Evolutionary conservation across 2,329 filamentous ascomycete species (phyloP), one percentile per base, ranked within the genome.

Genomic region (Paecilomyces formosus): DNA sequence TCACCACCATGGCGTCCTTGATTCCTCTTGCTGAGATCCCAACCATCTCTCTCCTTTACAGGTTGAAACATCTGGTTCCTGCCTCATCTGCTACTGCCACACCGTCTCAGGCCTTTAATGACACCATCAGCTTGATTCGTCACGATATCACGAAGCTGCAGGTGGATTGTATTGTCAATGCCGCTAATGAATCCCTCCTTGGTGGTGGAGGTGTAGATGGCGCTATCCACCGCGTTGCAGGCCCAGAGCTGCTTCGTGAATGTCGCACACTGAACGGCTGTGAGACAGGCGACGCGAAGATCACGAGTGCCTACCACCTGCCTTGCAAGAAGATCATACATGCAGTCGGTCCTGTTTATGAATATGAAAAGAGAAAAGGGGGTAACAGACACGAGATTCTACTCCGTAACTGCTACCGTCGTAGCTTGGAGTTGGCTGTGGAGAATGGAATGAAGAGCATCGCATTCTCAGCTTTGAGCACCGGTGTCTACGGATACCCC

Each of bases 151-250:
- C 92, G 13, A 85, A 80, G 13, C 83, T 97, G 3, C 72, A 81
- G 31, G 82, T 92, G 53, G 90, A 92, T 68, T 88, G 88, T 63
- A 94, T 97, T 65, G 92, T 97, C 72, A 97, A 97, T 72, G 93
- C 94, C 0, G 93, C 94, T 52, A 97, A 97, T 73, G 76, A 75
- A 9, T 82, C 81, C 1, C 84, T 97, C 0, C 81, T 89, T 0
- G 92, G 92, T 57, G 94, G 94, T 56, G 91, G 92, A n/a, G 94
- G 94, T 35, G 92, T 97, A 15, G 88, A 92, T 68, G 89, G 88
- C 49, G 89, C 92, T 28, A 97, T 97, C 66, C 94, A 97, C 72
- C 75, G 82, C 30, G 91, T 88, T 49, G 93, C 94, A 0, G 94
- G 94, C 0, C 82, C 77, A 0, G 73, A 74, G 0, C 83, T 97